A percentile compares a stretch with the other conserved stretches of the same genome.
Evolutionary conservation across 805 yeast genomes (phyloP).

Genomic region (Kodamaea kakaduensis): DNA sequence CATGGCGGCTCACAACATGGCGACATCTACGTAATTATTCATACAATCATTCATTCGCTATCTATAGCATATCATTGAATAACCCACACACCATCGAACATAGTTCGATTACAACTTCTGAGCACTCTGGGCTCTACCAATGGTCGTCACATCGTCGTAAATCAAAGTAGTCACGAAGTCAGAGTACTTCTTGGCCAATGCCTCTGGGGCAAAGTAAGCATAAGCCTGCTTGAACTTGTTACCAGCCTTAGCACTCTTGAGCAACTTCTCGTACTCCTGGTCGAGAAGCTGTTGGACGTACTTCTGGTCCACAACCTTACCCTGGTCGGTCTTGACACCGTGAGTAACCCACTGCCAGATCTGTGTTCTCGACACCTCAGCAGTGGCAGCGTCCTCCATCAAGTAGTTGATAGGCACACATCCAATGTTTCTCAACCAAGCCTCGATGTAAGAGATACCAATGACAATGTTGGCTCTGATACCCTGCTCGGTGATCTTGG

Average conservation of each 20-base stretch:
- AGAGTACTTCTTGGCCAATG: constrained; percentile 65
- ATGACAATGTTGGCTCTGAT: constrained; percentile 68
- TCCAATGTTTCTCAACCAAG: constrained; percentile 80
- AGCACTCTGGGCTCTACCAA: constrained; percentile 40
- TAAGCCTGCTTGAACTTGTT: constrained; percentile 70
- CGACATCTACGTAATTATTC: too few species aligned
- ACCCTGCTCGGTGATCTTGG: constrained; percentile 65
- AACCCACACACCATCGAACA: not conserved
- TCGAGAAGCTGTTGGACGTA: constrained; percentile 54
- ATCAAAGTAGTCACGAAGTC: constrained; percentile 75
- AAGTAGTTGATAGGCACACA: constrained; percentile 82
- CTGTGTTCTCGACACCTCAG: constrained; percentile 81
- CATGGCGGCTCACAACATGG: too few species aligned
- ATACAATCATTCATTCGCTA: too few species aligned
- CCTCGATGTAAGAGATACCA: constrained; percentile 78
- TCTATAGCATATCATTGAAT: too few species aligned
- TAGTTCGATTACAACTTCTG: constrained; percentile 34
- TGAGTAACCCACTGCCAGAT: constrained; percentile 82
- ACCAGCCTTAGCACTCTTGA: constrained; percentile 46
- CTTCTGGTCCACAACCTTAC: constrained; percentile 55
- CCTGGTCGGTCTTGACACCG: constrained; percentile 57
- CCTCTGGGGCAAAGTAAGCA: constrained; percentile 67
- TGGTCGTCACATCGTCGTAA: constrained; percentile 66
- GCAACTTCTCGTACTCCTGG: constrained; percentile 56
- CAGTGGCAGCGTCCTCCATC: constrained; percentile 91